Evolutionary conservation across 495 filamentous ascomycete species (phyloP).

Genomic region (Aspergillus conjunctus): DNA sequence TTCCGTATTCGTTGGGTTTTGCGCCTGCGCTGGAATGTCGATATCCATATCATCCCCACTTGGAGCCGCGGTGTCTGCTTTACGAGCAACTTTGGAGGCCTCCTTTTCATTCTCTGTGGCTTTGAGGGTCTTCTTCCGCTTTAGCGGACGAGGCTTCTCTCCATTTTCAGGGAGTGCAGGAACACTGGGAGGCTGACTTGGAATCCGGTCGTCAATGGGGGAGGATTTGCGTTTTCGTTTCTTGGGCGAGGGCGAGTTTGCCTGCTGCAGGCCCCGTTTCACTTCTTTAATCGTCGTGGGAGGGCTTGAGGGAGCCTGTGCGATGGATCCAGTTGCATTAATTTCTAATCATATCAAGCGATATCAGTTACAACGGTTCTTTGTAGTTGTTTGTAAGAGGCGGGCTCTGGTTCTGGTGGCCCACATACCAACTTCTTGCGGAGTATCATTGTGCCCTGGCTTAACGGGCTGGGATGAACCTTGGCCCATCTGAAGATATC

Average conservation of each 20-base stretch:
- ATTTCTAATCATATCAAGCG: background rate
- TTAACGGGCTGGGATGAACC: conserved; percentile 13
- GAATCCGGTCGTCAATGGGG: background rate
- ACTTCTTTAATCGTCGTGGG: background rate
- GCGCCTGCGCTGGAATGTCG: background rate
- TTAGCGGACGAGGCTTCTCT: conserved; percentile 1
- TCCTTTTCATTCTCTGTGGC: background rate
- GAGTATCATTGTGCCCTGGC: background rate
- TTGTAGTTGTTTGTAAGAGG: background rate
- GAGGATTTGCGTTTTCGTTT: conserved; percentile 21
- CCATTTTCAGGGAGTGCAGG: background rate
- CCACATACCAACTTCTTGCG: conserved; percentile 16
- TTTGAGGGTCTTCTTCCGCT: conserved; percentile 14
- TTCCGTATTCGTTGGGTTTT: background rate
- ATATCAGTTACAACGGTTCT: background rate
- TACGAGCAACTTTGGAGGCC: background rate
- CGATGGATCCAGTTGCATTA: background rate
- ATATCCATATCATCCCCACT: background rate
- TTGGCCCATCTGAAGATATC: conserved; percentile 16
- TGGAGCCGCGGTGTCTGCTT: background rate
- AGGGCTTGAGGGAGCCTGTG: background rate
- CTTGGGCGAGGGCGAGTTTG: background rate
- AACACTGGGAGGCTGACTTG: background rate
- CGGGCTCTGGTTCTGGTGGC: background rate
- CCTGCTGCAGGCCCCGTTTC: background rate